A percentile compares a stretch with the other conserved stretches of the same genome.
These are phyloP conservation scores for Paecilomyces variotii DNA, from an alignment of 2,329 filamentous ascomycete genomes.

Conservation along the genomic window DNA sequence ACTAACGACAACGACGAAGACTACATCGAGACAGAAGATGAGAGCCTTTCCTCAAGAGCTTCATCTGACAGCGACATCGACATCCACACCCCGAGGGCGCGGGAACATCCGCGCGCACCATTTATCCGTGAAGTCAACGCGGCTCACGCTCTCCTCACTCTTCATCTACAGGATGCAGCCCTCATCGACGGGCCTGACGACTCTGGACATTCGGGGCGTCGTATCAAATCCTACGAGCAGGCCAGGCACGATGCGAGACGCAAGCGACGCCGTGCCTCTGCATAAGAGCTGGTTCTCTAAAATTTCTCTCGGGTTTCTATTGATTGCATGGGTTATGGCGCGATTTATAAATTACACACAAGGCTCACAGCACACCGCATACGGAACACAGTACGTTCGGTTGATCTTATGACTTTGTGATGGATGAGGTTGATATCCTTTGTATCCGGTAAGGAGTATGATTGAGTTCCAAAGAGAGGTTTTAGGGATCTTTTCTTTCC, in stretches of 20 bases:
- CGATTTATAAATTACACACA: not conserved
- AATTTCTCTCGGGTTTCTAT: not conserved
- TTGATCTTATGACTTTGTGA: not conserved
- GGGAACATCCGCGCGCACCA: conserved; percentile 1
- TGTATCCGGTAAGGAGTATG: not conserved
- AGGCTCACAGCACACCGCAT: too few relatives aligned
- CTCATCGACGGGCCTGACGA: not conserved
- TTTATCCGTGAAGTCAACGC: conserved; percentile 28
- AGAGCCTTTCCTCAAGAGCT: not conserved
- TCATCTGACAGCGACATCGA: not conserved
- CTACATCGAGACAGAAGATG: conserved; percentile 8
- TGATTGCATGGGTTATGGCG: not conserved
- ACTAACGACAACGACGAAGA: conserved; percentile 24
- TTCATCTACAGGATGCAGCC: conserved; percentile 24
- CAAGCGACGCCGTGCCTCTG: not conserved
- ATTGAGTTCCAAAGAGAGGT: not conserved
- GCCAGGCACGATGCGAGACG: not conserved
- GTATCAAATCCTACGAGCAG: not conserved
- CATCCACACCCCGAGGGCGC: not conserved
- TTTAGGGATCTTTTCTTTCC: not conserved
- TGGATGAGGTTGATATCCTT: not conserved
- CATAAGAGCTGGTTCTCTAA: not conserved
- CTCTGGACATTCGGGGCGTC: not conserved
- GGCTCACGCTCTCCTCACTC: conserved; percentile 28
- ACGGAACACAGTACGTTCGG: not conserved